Percentiles rank a stretch among this genome's conserved stretches.
These are phyloP conservation scores for Aureobasidium zeae DNA, from an alignment of 2,329 filamentous ascomycete species.

Conservation along the genomic window DNA sequence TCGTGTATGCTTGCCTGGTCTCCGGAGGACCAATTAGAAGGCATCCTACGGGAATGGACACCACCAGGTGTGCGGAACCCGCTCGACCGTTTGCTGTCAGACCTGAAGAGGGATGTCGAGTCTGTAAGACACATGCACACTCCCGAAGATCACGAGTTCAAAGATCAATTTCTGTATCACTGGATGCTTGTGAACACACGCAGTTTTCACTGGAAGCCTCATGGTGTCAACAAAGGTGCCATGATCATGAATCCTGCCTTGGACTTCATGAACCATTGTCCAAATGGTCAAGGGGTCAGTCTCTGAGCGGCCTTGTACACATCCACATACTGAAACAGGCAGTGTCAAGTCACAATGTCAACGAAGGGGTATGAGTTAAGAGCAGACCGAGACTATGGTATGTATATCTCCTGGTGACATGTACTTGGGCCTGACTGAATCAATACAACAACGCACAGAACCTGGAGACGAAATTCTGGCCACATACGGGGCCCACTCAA, in stretches of 20 bases:
- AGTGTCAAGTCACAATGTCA: slow-evolving; percentile 46
- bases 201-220: slow-evolving; percentile 49
- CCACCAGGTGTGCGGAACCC: slow-evolving; percentile 30
- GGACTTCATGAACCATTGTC: slow-evolving; percentile 58
- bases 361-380: slow-evolving; percentile 46
- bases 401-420: slow-evolving; percentile 17
- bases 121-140: slow-evolving; percentile 16
- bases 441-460: slow-evolving; percentile 19
- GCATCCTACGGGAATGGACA: slow-evolving; percentile 32
- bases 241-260: slow-evolving; percentile 63
- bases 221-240: slow-evolving; percentile 44
- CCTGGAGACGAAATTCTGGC: slow-evolving; percentile 58
- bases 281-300: slow-evolving; percentile 30
- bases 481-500: slow-evolving; percentile 60
- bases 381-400: slow-evolving; percentile 43
- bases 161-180: slow-evolving; percentile 41
- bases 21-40: slow-evolving; percentile 36
- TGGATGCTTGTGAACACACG: slow-evolving; percentile 55
- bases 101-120: slow-evolving; percentile 23
- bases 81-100: slow-evolving; percentile 24
- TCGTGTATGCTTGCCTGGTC: slow-evolving; percentile 44
- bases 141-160: slow-evolving; percentile 15
- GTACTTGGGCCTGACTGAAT: neutral
- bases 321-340: slow-evolving; percentile 19
- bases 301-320: neutral